Evolutionary conservation across 176 grass and related monocot genomes (phyloP), one percentile per base, ranked within the genome.

Genomic region (Panicum miliaceum): DNA sequence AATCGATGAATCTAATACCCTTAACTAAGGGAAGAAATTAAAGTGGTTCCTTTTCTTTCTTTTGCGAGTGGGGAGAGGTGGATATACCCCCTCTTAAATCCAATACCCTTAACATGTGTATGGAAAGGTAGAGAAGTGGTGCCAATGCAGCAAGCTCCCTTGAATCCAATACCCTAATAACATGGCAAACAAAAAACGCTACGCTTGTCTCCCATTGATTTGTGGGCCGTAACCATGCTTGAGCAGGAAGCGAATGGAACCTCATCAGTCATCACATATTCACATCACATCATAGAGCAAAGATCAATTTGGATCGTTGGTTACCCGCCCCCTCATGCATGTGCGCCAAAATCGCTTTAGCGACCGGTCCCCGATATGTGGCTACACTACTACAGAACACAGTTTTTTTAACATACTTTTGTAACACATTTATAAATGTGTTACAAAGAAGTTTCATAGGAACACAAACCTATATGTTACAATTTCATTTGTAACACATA

Each of bases 271-370:
- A 80, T 2, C 53, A 20, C 36, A 41, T 1, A n/a, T n/a, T n/a
- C n/a, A 37, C 43, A 80, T 2, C 53, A 20, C 36, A 41, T 1
- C 18, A 27, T 12, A 36, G 4, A 6, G 13, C 46, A 75, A 37
- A 54, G 48, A 8, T 1, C 32, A 1, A 34, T 12, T 6, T 8
- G 9, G 29, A 18, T 63, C 34, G 25, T 60, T 46, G 23, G 23
- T 5, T 77, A 77, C 16, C 38, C n/a, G n/a, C 14, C 15, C 15
- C 25, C 23, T 7, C 14, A 9, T 8, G 41, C 73, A 79, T 79
- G 60, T 65, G 77, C 34, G 27, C 77, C 77, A 35, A 47, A 29
- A 64, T 34, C 25, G 16, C 61, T 80, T 52, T 80, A 23, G 42
- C 59, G 14, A 64, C 41, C 16, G 41, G 76, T 79, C 42, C 61